phyloP scores from a whole-genome alignment of 1,139 yeast species.

The Suhomyces terraborum region DNA sequence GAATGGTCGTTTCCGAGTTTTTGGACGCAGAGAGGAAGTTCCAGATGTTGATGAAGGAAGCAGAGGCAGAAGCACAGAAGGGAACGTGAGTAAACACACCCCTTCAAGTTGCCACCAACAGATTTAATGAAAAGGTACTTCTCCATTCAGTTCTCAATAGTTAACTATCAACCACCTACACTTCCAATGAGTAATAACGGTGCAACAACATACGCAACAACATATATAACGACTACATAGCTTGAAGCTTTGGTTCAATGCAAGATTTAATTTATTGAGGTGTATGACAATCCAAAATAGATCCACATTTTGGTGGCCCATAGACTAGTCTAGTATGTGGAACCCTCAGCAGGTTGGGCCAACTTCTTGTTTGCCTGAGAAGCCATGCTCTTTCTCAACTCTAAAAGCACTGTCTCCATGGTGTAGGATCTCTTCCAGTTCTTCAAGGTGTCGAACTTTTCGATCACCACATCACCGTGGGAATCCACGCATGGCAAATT shows the following conservation, averaged over 20 bases:
- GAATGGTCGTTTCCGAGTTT: slow-evolving; percentile 36
- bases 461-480: slow-evolving; percentile 64
- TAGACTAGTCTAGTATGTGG: slow-evolving; percentile 28
- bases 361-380: slow-evolving; percentile 77
- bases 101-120: no score
- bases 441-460: slow-evolving; percentile 67
- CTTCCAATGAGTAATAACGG: no score
- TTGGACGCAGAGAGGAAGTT: slow-evolving; percentile 43
- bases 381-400: slow-evolving; percentile 85
- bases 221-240: not conserved
- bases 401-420: slow-evolving; percentile 88
- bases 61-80: slow-evolving; percentile 13
- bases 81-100: no score
- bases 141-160: no score
- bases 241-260: not conserved
- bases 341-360: slow-evolving; percentile 89
- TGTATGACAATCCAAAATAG: not conserved
- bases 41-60: slow-evolving; percentile 34
- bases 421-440: slow-evolving; percentile 88
- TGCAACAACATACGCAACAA: no score
- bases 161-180: not conserved
- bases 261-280: slow-evolving; percentile 1
- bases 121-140: no score
- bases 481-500: slow-evolving; percentile 87
- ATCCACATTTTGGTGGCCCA: not conserved